These are phyloP conservation scores for Pyricularia sp. DNA, from an alignment of 2,329 filamentous ascomycete genomes.

Conservation along the genomic window DNA sequence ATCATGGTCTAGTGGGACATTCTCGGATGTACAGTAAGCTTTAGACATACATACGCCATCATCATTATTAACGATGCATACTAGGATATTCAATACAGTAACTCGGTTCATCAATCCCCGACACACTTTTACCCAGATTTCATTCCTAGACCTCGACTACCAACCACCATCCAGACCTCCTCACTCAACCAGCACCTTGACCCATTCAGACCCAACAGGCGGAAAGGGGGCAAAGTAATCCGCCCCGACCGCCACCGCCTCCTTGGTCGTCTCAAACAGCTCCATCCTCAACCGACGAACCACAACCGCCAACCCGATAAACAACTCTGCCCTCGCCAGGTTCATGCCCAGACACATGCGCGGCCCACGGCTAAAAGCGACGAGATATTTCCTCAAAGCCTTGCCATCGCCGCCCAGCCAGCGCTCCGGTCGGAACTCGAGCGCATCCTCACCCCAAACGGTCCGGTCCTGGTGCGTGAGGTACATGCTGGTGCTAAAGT, in stretches of 20 bases:
- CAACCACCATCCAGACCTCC: background rate
- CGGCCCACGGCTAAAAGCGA: slow-evolving; percentile 14
- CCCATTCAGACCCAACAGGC: slow-evolving; percentile 9
- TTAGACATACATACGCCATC: background rate
- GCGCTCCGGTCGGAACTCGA: slow-evolving; percentile 12
- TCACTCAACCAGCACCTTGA: slow-evolving; percentile 7
- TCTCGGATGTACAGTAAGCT: background rate
- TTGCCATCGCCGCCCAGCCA: slow-evolving; percentile 8
- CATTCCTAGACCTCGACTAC: background rate
- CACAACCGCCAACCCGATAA: slow-evolving; percentile 12
- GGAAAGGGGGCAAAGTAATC: slow-evolving; percentile 12
- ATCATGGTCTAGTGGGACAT: background rate
- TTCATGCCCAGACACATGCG: slow-evolving; percentile 16
- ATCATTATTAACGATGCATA: background rate
- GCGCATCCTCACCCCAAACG: slow-evolving; percentile 11
- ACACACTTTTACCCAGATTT: background rate
- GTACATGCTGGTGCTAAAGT: slow-evolving; percentile 2
- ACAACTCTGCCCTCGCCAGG: slow-evolving; percentile 16
- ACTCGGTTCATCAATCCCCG: too few relatives aligned
- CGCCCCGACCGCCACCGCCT: slow-evolving; percentile 13
- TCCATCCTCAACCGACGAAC: slow-evolving; percentile 15
- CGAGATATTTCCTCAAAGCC: slow-evolving; percentile 13
- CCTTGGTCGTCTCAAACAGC: slow-evolving; percentile 15
- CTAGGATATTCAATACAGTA: background rate
- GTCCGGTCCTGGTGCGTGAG: slow-evolving; percentile 12